Conservation (phyloP, 805 yeast species). For the Kuraishia piskuri region DNA sequence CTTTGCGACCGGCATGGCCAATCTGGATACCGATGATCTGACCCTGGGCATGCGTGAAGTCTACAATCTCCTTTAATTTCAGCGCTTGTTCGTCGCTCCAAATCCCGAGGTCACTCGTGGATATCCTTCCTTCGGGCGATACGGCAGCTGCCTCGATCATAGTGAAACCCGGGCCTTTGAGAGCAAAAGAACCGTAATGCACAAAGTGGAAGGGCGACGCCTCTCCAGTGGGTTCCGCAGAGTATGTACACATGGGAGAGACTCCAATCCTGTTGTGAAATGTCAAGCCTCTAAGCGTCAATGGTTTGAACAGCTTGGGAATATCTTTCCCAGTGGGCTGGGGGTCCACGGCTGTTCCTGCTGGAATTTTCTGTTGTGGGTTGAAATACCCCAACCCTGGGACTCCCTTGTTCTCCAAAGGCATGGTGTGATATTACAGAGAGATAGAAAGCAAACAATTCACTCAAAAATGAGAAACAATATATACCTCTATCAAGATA, state of each 20-base stretch:
- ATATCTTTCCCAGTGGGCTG: slow-evolving; percentile 8
- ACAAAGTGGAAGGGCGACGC: slow-evolving; percentile 38
- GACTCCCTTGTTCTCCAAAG: neutral
- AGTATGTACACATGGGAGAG: slow-evolving; percentile 49
- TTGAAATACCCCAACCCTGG: slow-evolving; percentile 15
- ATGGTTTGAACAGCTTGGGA: slow-evolving; percentile 35
- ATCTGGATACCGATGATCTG: slow-evolving; percentile 43
- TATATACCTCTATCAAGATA: no score
- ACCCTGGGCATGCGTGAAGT: slow-evolving; percentile 36
- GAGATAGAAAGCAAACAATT: neutral
- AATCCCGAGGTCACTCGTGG: slow-evolving; percentile 29
- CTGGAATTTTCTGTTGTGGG: slow-evolving; percentile 22
- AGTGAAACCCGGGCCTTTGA: slow-evolving; percentile 40
- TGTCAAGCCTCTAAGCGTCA: slow-evolving; percentile 28
- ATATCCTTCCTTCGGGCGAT: slow-evolving; percentile 11
- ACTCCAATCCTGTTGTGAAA: slow-evolving; percentile 46
- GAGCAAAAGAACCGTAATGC: slow-evolving; percentile 39
- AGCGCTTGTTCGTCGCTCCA: slow-evolving; percentile 41
- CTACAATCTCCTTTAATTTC: slow-evolving; percentile 29
- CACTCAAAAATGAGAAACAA: neutral
- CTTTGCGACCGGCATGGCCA: slow-evolving; percentile 47
- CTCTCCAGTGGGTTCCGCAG: slow-evolving; percentile 28
- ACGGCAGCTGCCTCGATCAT: slow-evolving; percentile 33
- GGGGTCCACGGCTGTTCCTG: slow-evolving; percentile 24
- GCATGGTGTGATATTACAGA: neutral